Evolutionary conservation across 2,329 filamentous ascomycete species (phyloP).

Genomic region (Boeremia exigua): DNA sequence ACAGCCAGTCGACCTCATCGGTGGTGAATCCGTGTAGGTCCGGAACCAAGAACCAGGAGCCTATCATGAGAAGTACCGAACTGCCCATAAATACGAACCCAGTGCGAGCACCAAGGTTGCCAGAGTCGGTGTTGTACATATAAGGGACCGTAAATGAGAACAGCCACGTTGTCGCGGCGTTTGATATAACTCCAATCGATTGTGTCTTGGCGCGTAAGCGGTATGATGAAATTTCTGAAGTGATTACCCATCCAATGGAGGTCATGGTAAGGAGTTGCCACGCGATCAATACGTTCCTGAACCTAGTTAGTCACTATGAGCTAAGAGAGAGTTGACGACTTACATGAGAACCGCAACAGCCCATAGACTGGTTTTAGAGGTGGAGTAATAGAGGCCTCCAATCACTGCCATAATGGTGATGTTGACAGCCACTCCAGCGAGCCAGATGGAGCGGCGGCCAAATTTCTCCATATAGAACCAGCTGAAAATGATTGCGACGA

Average conservation of each 20-base stretch:
- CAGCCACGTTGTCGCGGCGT: constrained; percentile 7
- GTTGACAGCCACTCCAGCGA: constrained; percentile 7
- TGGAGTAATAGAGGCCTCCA: constrained; percentile 9
- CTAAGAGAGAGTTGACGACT: background rate
- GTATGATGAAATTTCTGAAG: constrained; percentile 9
- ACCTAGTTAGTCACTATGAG: background rate
- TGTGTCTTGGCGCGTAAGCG: constrained; percentile 9
- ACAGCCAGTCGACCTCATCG: constrained; percentile 10
- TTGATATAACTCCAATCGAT: constrained; percentile 8
- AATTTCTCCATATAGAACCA: constrained; percentile 17
- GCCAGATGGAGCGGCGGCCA: constrained; percentile 16
- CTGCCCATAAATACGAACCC: constrained; percentile 47
- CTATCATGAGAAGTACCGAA: constrained; percentile 7
- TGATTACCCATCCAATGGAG: constrained; percentile 10
- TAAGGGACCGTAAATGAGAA: constrained; percentile 47
- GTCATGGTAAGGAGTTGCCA: constrained; percentile 16
- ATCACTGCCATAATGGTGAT: constrained; percentile 4
- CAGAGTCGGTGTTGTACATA: constrained; percentile 51
- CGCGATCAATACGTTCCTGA: constrained; percentile 13
- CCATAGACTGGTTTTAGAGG: constrained; percentile 4
- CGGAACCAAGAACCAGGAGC: constrained; percentile 11
- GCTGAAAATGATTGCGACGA: constrained; percentile 7
- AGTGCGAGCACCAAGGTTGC: constrained; percentile 49
- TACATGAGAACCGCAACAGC: constrained; percentile 13
- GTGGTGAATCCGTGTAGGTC: constrained; percentile 13